Base-by-base conservation (phyloP, 108 stramenopile species). In the Aurantiochytrium sp. region DNA sequence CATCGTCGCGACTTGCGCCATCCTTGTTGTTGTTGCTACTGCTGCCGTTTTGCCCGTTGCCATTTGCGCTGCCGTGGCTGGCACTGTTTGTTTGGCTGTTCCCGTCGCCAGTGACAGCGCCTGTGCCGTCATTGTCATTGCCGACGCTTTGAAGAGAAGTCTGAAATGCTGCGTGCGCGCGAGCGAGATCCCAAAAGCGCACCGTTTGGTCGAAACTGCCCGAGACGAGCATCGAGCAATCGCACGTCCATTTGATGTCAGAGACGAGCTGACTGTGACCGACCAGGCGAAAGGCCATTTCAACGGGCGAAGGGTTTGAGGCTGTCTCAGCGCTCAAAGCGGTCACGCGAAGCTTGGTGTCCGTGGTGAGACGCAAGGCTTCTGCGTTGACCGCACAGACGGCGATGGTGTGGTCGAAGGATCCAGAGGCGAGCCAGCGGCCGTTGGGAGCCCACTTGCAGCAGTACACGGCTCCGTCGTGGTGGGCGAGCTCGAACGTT, bases 371-470 rank as follows among this genome's bases (percentile, higher is more conserved):
- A 16, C 76, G 76, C 23, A 53, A 23, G 6, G n/a, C 25, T 0
- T 53, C 76, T 6, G n/a, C 18, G 12, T 53, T 45, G 51, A 83
- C n/a, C 19, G 76, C 23, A 8, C 76, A 25, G 5, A 83, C 23
- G 25, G 28, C 49, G 45, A 83, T 23, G 45, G 45, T 53, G 49
- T 83, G 44, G 51, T 83, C 76, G 23, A 83, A 83, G 51, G 76
- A 83, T 6, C 76, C 76, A 6, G 76, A 83, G 43, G 76, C 76
- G 19, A 83, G 45, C 49, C 45, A 83, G 49, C 49, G 51, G 23
- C 76, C 76, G 51, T 53, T 53, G 23, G 76, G 76, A 12, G 76
- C 45, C 76, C 76, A 83, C 51, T 83, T 83, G 51, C 76, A 83
- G 28, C 76, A 83, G 23, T 83, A 83, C 51, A 83, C 76, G 4